Percentiles rank a stretch among this genome's conserved stretches.
phyloP scores from a whole-genome alignment of 2,329 filamentous ascomycete species.

The Microdochium paspali region DNA sequence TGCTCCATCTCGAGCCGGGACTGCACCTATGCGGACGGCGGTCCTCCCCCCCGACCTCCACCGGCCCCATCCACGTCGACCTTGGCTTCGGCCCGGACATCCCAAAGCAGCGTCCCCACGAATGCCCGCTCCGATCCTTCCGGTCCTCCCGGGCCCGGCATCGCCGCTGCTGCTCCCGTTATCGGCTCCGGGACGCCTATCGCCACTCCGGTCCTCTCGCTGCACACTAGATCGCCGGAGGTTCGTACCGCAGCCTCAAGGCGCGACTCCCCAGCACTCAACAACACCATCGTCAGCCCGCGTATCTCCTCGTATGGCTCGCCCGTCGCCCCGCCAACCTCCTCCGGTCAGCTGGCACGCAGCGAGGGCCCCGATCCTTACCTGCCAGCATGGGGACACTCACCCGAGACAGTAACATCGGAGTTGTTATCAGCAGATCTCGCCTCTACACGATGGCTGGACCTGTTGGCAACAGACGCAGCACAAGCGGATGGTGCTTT shows the following conservation, averaged over 20 bases:
- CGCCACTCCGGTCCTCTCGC: background rate
- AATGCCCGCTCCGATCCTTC: too few species aligned
- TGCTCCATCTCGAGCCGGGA: constrained; percentile 10
- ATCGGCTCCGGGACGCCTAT: background rate
- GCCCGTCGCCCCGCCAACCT: background rate
- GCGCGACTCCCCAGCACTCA: background rate
- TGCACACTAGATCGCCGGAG: background rate
- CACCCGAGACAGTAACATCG: constrained; percentile 15
- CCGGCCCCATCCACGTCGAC: background rate
- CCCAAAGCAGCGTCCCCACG: background rate
- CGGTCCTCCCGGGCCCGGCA: too few species aligned
- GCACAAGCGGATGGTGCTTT: constrained; percentile 21
- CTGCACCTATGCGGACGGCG: constrained; percentile 8
- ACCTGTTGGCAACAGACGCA: constrained; percentile 18
- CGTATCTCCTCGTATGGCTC: background rate
- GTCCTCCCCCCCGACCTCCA: background rate
- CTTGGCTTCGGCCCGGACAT: background rate
- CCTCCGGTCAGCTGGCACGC: background rate
- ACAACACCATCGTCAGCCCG: background rate
- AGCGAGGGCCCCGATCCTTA: background rate
- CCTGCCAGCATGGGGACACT: constrained; percentile 10
- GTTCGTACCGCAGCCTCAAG: background rate
- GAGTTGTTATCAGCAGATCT: constrained; percentile 18
- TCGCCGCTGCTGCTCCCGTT: background rate
- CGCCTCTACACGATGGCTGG: constrained; percentile 20